Evolutionary conservation across 2,329 filamentous ascomycete genomes (phyloP), one percentile per base, ranked within the genome.

Genomic region (Stemphylium beticola): DNA sequence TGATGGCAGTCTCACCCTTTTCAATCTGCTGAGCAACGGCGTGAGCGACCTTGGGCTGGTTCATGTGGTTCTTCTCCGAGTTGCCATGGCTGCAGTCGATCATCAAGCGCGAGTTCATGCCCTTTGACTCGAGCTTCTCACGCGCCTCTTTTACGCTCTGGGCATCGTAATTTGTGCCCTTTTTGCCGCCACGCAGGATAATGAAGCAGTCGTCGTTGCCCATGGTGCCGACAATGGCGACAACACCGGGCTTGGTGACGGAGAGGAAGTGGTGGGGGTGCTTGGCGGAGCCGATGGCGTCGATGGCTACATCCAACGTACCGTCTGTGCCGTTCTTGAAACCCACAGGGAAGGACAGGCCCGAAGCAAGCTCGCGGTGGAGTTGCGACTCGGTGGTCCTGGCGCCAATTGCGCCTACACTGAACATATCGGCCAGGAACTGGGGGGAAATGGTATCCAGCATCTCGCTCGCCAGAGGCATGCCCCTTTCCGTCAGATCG

Each of bases 281-380:
- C 74, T 85, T 87, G 45, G 96, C 93, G 14, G 95, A 91, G 58
- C 93, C 92, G 74, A 98, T 96, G 45, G 95, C 95, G 74, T 99
- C 95, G 66, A 98, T 91, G 11, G 95, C 93, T 4, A 98, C 93
- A 52, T 88, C 85, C 42, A 98, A 81, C 8, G 88, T 89, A 46
- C 95, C 95, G 74, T 99, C 95, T 29, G 95, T 99, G 62, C 95
- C 95, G 78, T 99, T 99, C 85, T 99, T 99, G 89, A 99, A 99
- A 46, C 95, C 95, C 10, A 99, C 92, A 2, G 95, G 95, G 89
- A 97, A 98, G 66, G 90, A 96, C 32, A 98, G 83, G 72, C 95
- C 95, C 48, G 90, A 95, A 18, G 95, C 93, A 60, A 99, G 82
- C 79, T 99, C 95, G 52, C 95, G 88, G 78, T 99, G 95, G 59